These are phyloP conservation scores for Cladosporium phlei DNA, from an alignment of 2,329 filamentous ascomycete genomes.

Conservation along the genomic window DNA sequence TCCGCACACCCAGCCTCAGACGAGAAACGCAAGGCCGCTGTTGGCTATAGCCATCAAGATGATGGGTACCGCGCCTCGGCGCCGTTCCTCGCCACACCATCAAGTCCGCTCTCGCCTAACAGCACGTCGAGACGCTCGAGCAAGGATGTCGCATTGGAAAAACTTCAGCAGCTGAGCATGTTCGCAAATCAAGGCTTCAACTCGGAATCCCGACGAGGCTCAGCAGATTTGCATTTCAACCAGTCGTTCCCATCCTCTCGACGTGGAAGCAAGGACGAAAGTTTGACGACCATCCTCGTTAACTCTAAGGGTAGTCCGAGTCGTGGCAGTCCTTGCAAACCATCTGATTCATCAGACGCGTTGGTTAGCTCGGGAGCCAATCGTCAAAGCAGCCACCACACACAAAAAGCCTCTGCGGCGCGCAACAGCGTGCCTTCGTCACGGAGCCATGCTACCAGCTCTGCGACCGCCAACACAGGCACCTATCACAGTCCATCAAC, in stretches of 20 bases:
- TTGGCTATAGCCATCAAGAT: conserved; percentile 16
- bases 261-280: conserved; percentile 33
- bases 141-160: conserved; percentile 34
- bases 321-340: conserved; percentile 21
- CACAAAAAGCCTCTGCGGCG: conserved; percentile 15
- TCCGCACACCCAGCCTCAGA: conserved; percentile 23
- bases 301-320: conserved; percentile 26
- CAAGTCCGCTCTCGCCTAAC: conserved; percentile 22
- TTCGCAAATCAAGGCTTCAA: conserved; percentile 26
- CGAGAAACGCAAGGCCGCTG: conserved; percentile 23
- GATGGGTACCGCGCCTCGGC: conserved; percentile 26
- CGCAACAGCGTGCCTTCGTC: conserved; percentile 29
- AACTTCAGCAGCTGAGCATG: conserved; percentile 28
- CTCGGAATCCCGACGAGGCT: conserved; percentile 29
- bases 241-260: conserved; percentile 30
- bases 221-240: conserved; percentile 32
- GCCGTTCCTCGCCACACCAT: conserved; percentile 19
- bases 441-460: conserved; percentile 31
- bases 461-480: conserved; percentile 27
- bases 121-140: conserved; percentile 30
- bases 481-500: conserved; percentile 27
- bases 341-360: conserved; percentile 15
- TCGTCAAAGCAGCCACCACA: conserved; percentile 17
- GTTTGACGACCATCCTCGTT: conserved; percentile 32
- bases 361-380: conserved; percentile 15